Evolutionary conservation across 1,139 yeast species (phyloP).

Genomic region (Debaryomyces psychrophilus): DNA sequence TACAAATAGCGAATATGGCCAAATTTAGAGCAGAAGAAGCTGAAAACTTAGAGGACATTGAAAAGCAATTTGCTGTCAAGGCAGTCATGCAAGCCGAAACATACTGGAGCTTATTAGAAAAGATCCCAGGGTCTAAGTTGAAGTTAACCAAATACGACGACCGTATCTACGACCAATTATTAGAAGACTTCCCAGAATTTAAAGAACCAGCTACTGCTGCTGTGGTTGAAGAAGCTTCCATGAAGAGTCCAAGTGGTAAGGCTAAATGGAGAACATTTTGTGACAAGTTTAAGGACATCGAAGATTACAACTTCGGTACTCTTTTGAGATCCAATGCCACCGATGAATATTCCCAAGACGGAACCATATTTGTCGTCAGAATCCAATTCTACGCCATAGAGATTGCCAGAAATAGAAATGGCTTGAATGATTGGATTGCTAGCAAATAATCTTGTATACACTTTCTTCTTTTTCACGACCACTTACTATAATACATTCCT

Average conservation of each 20-base stretch:
- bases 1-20: slow-evolving; percentile 20
- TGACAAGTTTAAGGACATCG: slow-evolving; percentile 78
- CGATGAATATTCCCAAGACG: slow-evolving; percentile 79
- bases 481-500: background rate
- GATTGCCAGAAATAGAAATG: slow-evolving; percentile 87
- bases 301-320: slow-evolving; percentile 96
- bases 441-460: slow-evolving; percentile 20
- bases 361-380: slow-evolving; percentile 88
- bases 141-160: slow-evolving; percentile 82
- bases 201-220: slow-evolving; percentile 58
- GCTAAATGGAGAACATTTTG: slow-evolving; percentile 90
- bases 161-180: slow-evolving; percentile 71
- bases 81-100: slow-evolving; percentile 96
- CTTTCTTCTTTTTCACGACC: background rate
- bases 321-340: slow-evolving; percentile 71
- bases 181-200: slow-evolving; percentile 85
- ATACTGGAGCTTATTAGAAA: slow-evolving; percentile 80
- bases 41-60: slow-evolving; percentile 70
- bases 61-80: slow-evolving; percentile 95
- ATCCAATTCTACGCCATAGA: slow-evolving; percentile 94
- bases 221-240: slow-evolving; percentile 69
- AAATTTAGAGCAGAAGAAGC: slow-evolving; percentile 57
- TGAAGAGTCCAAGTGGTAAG: slow-evolving; percentile 82
- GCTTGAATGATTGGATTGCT: slow-evolving; percentile 88
- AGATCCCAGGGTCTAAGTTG: slow-evolving; percentile 76